phyloP scores from a whole-genome alignment of 768 basidiomycete species.

The Tricholoma flavovirens region DNA sequence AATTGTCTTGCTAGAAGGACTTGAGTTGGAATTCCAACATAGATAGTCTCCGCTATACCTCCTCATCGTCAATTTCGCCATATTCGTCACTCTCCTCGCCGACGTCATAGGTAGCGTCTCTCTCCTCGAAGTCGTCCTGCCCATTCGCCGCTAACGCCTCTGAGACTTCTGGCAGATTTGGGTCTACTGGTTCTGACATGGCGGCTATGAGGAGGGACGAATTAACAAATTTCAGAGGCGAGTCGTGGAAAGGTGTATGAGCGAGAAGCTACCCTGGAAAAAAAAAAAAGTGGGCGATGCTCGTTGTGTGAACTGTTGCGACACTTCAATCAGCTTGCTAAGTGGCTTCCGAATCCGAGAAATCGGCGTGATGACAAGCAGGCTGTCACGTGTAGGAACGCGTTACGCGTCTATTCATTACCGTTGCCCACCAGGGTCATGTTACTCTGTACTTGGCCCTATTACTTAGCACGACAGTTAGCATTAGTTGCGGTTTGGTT shows the following conservation, averaged over 20 bases:
- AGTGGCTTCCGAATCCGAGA: conserved; percentile 10
- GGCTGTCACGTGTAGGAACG: conserved; percentile 14
- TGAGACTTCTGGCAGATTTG: conserved; percentile 7
- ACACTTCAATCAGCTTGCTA: conserved; percentile 13
- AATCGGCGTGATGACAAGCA: conserved; percentile 9
- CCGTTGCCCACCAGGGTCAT: too few relatives aligned
- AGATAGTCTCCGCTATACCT: conserved; percentile 5
- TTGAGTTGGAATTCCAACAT: background rate
- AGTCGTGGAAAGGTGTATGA: background rate
- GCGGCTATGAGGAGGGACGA: background rate
- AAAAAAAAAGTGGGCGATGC: conserved; percentile 5
- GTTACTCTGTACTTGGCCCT: too few relatives aligned
- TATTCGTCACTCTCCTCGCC: conserved; percentile 21
- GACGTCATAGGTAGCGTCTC: conserved; percentile 8
- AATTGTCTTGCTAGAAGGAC: conserved; percentile 7
- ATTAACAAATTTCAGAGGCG: background rate
- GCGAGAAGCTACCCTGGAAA: conserved; percentile 4
- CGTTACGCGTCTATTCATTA: conserved; percentile 1
- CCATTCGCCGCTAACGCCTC: conserved; percentile 11
- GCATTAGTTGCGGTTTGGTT: too few relatives aligned
- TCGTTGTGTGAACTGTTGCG: conserved; percentile 14
- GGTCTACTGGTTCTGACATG: conserved; percentile 16
- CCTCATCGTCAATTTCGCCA: conserved; percentile 11
- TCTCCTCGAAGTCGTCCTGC: conserved; percentile 1
- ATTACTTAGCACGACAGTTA: too few relatives aligned